Base-by-base conservation (phyloP, 495 filamentous ascomycete genomes). In the Talaromyces nanjingensis region DNA sequence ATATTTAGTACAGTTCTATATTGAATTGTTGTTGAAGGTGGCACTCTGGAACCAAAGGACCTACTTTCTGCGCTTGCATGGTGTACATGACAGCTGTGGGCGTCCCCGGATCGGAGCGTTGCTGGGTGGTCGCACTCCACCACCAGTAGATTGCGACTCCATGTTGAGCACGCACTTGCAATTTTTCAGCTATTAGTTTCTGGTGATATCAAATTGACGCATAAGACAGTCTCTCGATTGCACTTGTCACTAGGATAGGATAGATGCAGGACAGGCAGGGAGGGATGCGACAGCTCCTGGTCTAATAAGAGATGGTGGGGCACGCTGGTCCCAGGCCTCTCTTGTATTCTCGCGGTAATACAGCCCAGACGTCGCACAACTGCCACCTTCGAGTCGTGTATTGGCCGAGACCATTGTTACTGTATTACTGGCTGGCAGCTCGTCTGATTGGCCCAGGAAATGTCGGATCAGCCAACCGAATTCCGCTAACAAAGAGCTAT, bases 1-100 rank as follows among this genome's bases (percentile, higher is more conserved):
- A 54, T 33, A 60, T 39, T 67, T 24, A 65, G 45, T 56, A 39
- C 65, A 58, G n/a, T 5, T 25, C 39, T 24, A 31, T 42, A 11
- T 14, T 9, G 53, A 2, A 4, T 5, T 9, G 11, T 16, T 29
- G 33, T 54, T 16, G 22, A 12, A 11, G 16, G 27, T 7, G 11
- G 11, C 16, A n/a, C 11, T 29, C 22, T 56, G 27, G 7, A 24
- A 9, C 53, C 24, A 54, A 27, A 56, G 27, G 29, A 42, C 79
- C 65, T 68, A 82, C 81, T 84, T 84, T 60, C 80, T 77, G 55
- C 69, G 73, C 65, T 81, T 73, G 66, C 81, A 84, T n/a, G 75
- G 74, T 14, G 79, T 84, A 70, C 81, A 84, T 9, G 81, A 84
- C 49, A 83, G 76, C 62, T 81, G 77, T 29, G 60, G 60, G 27